Conservation (phyloP, 768 basidiomycete species). For the Tricholoma hemisulphureum region DNA sequence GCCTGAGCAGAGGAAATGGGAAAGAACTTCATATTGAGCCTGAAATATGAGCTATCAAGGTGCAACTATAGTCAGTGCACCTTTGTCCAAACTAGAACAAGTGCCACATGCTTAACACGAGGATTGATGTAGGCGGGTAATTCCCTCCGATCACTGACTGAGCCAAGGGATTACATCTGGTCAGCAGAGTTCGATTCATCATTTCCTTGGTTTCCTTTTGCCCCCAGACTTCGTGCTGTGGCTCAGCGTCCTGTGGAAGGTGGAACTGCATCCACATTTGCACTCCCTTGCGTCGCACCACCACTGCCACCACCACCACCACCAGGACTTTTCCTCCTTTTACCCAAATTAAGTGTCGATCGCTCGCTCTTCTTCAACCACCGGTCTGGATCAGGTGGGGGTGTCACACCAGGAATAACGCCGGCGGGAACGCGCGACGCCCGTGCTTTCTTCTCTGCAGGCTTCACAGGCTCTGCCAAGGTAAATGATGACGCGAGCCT, state of each 20-base stretch:
- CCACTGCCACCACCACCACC: too few species aligned
- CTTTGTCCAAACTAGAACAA: not conserved
- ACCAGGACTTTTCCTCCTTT: slow-evolving; percentile 49
- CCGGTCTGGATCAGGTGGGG: slow-evolving; percentile 80
- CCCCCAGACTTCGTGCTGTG: slow-evolving; percentile 41
- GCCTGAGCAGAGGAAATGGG: too few species aligned
- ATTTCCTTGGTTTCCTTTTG: slow-evolving; percentile 63
- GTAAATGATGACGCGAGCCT: slow-evolving; percentile 30
- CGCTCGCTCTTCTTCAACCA: slow-evolving; percentile 89
- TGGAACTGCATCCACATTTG: slow-evolving; percentile 37
- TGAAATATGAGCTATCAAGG: too few species aligned
- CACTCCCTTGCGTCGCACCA: slow-evolving; percentile 69
- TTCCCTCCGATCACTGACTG: slow-evolving; percentile 6
- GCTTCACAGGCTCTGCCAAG: slow-evolving; percentile 26
- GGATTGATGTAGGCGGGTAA: slow-evolving; percentile 7
- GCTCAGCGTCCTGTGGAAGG: slow-evolving; percentile 26
- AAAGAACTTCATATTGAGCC: too few species aligned
- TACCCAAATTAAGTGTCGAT: slow-evolving; percentile 53
- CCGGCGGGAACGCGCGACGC: slow-evolving; percentile 70
- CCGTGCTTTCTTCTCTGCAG: slow-evolving; percentile 48
- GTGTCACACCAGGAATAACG: slow-evolving; percentile 77
- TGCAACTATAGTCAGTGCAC: too few species aligned
- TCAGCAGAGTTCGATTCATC: slow-evolving; percentile 3
- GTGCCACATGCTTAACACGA: slow-evolving; percentile 9
- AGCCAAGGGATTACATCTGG: not conserved